Evolutionary conservation across 345 rosid species (phyloP).

Genomic region (Pistacia atlantica): DNA sequence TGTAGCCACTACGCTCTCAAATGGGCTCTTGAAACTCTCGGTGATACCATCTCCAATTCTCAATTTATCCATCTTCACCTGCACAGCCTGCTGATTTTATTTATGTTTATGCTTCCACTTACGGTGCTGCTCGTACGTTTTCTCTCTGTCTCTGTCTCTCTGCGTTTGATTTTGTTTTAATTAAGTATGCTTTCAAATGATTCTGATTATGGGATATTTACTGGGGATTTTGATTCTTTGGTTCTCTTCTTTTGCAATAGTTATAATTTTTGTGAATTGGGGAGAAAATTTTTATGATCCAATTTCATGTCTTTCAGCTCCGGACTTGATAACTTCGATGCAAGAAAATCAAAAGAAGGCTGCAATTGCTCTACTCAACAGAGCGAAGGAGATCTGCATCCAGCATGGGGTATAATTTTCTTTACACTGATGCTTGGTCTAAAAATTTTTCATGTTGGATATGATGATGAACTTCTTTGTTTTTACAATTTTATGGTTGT

Average conservation of each 20-base stretch:
- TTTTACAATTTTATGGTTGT: background rate
- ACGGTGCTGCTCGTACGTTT: slow-evolving; percentile 54
- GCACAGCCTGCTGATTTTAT: slow-evolving; percentile 46
- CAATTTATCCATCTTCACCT: slow-evolving; percentile 60
- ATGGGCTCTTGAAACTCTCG: slow-evolving; percentile 60
- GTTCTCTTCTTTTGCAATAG: background rate
- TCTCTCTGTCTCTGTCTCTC: background rate
- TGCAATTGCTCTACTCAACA: slow-evolving; percentile 34
- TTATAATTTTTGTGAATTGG: background rate
- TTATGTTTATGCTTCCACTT: slow-evolving; percentile 59
- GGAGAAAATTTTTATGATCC: background rate
- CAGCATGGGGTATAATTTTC: slow-evolving; percentile 44
- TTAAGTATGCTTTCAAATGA: background rate
- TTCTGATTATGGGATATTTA: too few relatives aligned
- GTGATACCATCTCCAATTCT: slow-evolving; percentile 41
- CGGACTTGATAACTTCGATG: slow-evolving; percentile 45
- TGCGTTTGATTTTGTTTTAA: background rate
- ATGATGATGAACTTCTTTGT: background rate
- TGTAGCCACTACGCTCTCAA: slow-evolving; percentile 61
- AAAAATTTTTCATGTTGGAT: too few relatives aligned
- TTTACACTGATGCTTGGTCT: too few relatives aligned
- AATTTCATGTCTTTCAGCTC: slow-evolving; percentile 39
- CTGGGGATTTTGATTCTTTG: too few relatives aligned
- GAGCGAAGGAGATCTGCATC: slow-evolving; percentile 52
- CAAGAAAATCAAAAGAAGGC: slow-evolving; percentile 55